phyloP scores from a whole-genome alignment of 805 yeast genomes.

The Cyberlindnera meyerae region DNA sequence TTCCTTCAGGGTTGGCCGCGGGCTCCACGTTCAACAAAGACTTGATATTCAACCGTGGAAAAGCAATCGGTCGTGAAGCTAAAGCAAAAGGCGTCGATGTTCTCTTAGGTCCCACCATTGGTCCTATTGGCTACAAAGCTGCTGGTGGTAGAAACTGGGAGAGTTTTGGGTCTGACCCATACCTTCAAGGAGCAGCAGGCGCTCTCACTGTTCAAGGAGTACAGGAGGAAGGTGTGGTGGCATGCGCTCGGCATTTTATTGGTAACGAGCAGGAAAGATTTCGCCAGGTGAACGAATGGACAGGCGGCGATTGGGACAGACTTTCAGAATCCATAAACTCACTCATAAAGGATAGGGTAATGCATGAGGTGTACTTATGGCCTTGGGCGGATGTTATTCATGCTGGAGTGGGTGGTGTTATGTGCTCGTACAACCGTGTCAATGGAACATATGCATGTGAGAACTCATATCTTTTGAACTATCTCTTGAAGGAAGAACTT shows the following conservation, averaged over 20 bases:
- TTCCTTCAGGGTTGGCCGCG: constrained; percentile 55
- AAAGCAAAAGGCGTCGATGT: constrained; percentile 51
- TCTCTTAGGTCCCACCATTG: constrained; percentile 52
- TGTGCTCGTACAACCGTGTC: constrained; percentile 56
- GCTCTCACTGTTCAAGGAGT: constrained; percentile 49
- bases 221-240: constrained; percentile 54
- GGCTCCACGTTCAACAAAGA: constrained; percentile 54
- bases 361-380: constrained; percentile 62
- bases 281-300: constrained; percentile 50
- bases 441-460: constrained; percentile 58
- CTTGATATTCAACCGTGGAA: constrained; percentile 47
- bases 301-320: constrained; percentile 40
- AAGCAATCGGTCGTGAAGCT: constrained; percentile 53
- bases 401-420: constrained; percentile 57
- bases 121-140: constrained; percentile 59
- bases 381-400: constrained; percentile 60
- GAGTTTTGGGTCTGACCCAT: constrained; percentile 59
- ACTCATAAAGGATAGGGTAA: constrained; percentile 53
- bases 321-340: constrained; percentile 42
- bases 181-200: constrained; percentile 51
- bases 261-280: constrained; percentile 63
- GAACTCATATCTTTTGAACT: constrained; percentile 50
- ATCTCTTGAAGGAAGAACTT: constrained; percentile 52
- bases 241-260: constrained; percentile 51
- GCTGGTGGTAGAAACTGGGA: constrained; percentile 66